A percentile compares a stretch with the other conserved stretches of the same genome.
Evolutionary conservation across 2,329 filamentous ascomycete species (phyloP).

Genomic region (Ceratocystis cacaofunesta): DNA sequence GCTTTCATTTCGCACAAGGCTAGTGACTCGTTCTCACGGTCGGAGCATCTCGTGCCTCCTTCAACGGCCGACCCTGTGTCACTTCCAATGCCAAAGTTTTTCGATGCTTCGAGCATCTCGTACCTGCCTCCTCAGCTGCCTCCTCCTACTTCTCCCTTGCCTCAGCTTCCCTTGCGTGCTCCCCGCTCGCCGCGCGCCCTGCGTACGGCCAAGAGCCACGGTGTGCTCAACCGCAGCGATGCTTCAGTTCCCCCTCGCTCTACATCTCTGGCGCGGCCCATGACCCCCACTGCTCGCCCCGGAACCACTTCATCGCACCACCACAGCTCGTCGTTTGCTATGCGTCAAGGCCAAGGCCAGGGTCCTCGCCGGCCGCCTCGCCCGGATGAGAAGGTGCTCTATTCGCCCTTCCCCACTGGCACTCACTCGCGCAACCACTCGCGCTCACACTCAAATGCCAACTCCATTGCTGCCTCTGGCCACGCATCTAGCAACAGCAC

Average conservation of each 20-base stretch:
- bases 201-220: slow-evolving; percentile 14
- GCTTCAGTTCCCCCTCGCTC: background rate
- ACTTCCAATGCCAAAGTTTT: background rate
- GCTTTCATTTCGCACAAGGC: slow-evolving; percentile 17
- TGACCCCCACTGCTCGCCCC: background rate
- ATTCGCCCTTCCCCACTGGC: slow-evolving; percentile 12
- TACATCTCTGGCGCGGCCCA: slow-evolving; percentile 8
- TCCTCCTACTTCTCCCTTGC: slow-evolving; percentile 10
- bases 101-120: slow-evolving; percentile 3
- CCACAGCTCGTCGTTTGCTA: slow-evolving; percentile 10
- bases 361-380: slow-evolving; percentile 10
- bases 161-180: background rate
- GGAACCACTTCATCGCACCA: slow-evolving; percentile 3
- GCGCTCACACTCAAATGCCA: slow-evolving; percentile 4
- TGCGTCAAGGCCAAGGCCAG: background rate
- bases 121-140: slow-evolving; percentile 10
- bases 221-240: slow-evolving; percentile 11
- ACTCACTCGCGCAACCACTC: slow-evolving; percentile 8
- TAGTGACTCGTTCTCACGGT: slow-evolving; percentile 14
- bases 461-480: background rate
- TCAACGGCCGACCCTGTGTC: background rate
- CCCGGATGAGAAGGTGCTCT: slow-evolving; percentile 11
- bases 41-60: background rate
- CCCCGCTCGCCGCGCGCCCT: slow-evolving; percentile 1
- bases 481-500: background rate